phyloP scores from a whole-genome alignment of 352 stramenopile species.

The Globisporangium nodosum region DNA sequence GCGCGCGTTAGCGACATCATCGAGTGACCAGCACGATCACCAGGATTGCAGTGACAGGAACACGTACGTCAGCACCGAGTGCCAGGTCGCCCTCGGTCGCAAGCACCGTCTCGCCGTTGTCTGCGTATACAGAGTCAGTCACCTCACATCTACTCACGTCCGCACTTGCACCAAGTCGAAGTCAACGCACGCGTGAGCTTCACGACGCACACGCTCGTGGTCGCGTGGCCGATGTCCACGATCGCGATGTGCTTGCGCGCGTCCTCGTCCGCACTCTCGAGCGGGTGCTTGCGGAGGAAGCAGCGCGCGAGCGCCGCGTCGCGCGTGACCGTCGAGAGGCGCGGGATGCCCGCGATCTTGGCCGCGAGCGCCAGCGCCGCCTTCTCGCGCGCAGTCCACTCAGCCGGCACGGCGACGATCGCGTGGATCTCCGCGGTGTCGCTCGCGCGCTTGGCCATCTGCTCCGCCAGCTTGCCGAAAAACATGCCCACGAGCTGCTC shows the following conservation, averaged over 20 bases:
- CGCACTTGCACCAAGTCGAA: background rate
- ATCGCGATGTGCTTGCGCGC: slow-evolving; percentile 69
- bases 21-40: background rate
- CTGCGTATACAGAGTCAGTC: slow-evolving; percentile 9
- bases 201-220: slow-evolving; percentile 64
- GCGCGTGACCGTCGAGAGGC: slow-evolving; percentile 39
- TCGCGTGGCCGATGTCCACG: slow-evolving; percentile 85
- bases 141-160: too few relatives aligned
- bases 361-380: slow-evolving; percentile 37
- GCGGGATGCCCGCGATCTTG: slow-evolving; percentile 58
- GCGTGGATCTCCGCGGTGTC: slow-evolving; percentile 40
- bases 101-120: slow-evolving; percentile 46
- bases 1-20: background rate
- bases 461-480: slow-evolving; percentile 61
- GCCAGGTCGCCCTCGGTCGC: slow-evolving; percentile 44
- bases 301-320: slow-evolving; percentile 50
- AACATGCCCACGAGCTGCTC: slow-evolving; percentile 79
- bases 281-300: slow-evolving; percentile 81
- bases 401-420: slow-evolving; percentile 57
- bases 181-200: slow-evolving; percentile 43
- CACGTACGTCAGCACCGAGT: slow-evolving; percentile 50
- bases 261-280: slow-evolving; percentile 22
- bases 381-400: slow-evolving; percentile 54
- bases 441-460: slow-evolving; percentile 45
- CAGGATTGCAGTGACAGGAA: background rate